Evolutionary conservation across 495 filamentous ascomycete species (phyloP).

Genomic region (Parmelia sp.): DNA sequence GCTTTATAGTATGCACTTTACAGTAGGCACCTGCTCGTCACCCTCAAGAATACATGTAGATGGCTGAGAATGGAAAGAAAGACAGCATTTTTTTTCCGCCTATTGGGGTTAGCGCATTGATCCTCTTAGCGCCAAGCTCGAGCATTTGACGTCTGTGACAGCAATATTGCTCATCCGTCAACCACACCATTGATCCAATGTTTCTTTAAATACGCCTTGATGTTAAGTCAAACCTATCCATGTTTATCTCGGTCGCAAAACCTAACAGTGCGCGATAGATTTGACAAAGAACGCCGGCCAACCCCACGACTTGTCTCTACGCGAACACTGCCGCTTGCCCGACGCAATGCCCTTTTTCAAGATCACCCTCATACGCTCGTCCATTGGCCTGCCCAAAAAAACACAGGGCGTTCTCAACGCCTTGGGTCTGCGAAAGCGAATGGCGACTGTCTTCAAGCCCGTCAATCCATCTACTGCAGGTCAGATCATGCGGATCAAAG

Average conservation of each 20-base stretch:
- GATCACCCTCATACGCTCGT: constrained; percentile 86
- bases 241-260: background rate
- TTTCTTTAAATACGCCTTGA: too few species aligned
- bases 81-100: too few species aligned
- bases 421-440: constrained; percentile 81
- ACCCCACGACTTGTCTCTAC: background rate
- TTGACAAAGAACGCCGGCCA: background rate
- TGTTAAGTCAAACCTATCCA: background rate
- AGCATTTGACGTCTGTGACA: background rate
- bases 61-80: too few species aligned
- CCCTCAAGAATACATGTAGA: too few species aligned
- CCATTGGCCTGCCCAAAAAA: constrained; percentile 83
- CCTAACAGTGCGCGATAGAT: background rate
- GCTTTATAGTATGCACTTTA: too few species aligned
- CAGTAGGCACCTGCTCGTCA: too few species aligned
- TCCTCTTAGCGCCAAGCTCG: background rate
- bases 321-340: background rate
- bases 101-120: background rate
- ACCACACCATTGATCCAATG: background rate
- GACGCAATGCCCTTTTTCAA: constrained; percentile 81
- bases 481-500: constrained; percentile 97
- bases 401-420: constrained; percentile 78
- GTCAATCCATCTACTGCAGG: constrained; percentile 79
- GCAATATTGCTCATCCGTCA: background rate
- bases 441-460: constrained; percentile 85